Conservation (phyloP, 306 rosid species). For the Cyclanthera cordifolia region DNA sequence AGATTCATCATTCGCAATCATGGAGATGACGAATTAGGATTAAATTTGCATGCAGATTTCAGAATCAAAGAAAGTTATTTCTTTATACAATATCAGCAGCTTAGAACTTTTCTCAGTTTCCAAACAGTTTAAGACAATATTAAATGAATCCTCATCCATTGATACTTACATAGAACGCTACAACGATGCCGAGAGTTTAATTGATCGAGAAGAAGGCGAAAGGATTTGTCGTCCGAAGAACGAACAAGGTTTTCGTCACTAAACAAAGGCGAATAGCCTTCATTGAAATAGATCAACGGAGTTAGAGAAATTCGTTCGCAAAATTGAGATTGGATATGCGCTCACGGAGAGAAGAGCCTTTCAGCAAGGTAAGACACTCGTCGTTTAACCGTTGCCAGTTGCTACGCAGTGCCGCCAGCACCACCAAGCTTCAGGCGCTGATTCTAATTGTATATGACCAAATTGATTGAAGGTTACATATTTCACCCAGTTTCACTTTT, state of each 20-base stretch:
- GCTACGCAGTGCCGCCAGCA: too few relatives aligned
- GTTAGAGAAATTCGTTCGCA: background rate
- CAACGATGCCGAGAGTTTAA: conserved; percentile 73
- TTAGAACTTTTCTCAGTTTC: background rate
- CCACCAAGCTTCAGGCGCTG: too few relatives aligned
- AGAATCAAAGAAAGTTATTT: background rate
- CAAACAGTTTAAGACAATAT: background rate
- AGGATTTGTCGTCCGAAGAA: conserved; percentile 59
- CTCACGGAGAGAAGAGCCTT: too few relatives aligned
- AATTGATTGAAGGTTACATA: too few relatives aligned
- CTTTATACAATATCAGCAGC: background rate
- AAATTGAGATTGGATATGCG: too few relatives aligned
- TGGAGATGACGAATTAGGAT: too few relatives aligned
- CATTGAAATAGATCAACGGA: conserved; percentile 42
- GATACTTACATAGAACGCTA: conserved; percentile 26
- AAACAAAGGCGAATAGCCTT: conserved; percentile 52
- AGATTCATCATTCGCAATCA: too few relatives aligned
- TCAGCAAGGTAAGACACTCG: too few relatives aligned
- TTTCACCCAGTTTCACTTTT: too few relatives aligned
- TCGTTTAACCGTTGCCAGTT: too few relatives aligned
- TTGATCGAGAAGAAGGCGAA: conserved; percentile 75
- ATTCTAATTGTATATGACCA: too few relatives aligned
- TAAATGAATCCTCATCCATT: background rate
- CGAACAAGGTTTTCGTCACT: conserved; percentile 76
- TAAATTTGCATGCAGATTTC: background rate